A percentile compares a stretch with the other conserved stretches of the same genome.
Evolutionary conservation across 805 yeast genomes (phyloP).

Genomic region (Pichia rugopelliculosa): DNA sequence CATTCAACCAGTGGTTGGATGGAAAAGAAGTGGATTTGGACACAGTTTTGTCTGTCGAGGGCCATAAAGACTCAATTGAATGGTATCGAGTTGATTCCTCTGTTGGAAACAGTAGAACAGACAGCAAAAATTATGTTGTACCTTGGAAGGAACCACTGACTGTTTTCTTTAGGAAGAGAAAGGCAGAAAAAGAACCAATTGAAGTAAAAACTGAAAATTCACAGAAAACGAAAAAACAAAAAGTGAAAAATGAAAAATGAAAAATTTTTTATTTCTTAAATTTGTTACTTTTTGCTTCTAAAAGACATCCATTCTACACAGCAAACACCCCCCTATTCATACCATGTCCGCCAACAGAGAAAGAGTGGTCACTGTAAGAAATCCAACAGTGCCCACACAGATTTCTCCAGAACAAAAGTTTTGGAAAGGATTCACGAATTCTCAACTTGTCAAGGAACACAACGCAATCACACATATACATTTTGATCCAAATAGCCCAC

Average conservation of each 20-base stretch:
- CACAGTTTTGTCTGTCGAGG: neutral
- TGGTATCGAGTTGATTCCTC: conserved; percentile 50
- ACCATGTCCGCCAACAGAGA: conserved; percentile 68
- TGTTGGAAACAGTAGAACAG: conserved; percentile 55
- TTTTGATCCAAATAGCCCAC: conserved; percentile 79
- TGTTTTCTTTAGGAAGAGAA: neutral
- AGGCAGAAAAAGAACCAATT: neutral
- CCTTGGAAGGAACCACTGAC: conserved; percentile 10
- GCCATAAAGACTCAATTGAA: conserved; percentile 15
- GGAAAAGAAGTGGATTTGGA: conserved; percentile 9
- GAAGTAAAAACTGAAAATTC: neutral
- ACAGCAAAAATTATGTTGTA: conserved; percentile 35
- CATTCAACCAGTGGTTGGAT: conserved; percentile 60
- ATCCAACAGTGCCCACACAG: conserved; percentile 72
- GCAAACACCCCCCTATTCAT: too few relatives aligned
- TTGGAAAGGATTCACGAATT: conserved; percentile 81
- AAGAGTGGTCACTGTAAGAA: conserved; percentile 56
- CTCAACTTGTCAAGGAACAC: conserved; percentile 88
- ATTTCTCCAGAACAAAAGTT: conserved; percentile 90
- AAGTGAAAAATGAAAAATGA: neutral
- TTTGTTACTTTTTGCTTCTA: neutral
- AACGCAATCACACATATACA: conserved; percentile 83
- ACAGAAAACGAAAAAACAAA: neutral
- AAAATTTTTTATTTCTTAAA: too few relatives aligned
- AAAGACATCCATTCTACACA: neutral